These are phyloP conservation scores for Urochloa ruziziensis DNA, from an alignment of 176 grass and related monocot genomes.

Conservation along the genomic window DNA sequence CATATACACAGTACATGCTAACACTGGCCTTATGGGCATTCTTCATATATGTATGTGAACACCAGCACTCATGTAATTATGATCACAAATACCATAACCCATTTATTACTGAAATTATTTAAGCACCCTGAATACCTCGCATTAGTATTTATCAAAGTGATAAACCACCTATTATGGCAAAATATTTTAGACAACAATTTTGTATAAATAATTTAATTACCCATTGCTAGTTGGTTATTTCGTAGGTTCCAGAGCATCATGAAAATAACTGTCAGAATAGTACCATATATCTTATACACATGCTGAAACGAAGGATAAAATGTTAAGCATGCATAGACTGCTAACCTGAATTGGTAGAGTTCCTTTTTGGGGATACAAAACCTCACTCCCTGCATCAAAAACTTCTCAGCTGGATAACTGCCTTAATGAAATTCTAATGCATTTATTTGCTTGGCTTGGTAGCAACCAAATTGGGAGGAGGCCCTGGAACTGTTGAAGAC, in stretches of 20 bases:
- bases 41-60: constrained; percentile 5
- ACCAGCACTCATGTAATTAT: not conserved
- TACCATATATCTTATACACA: constrained; percentile 10
- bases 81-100: not conserved
- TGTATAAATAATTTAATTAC: not conserved
- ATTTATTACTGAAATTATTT: constrained; percentile 15
- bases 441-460: constrained; percentile 36
- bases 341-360: not conserved
- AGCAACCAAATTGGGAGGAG: constrained; percentile 78
- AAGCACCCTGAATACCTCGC: not conserved
- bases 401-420: not conserved
- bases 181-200: not conserved
- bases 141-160: constrained; percentile 10
- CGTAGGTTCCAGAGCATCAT: constrained; percentile 2
- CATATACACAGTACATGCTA: too few relatives aligned
- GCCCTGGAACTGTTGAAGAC: constrained; percentile 75
- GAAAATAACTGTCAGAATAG: not conserved
- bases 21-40: constrained; percentile 25
- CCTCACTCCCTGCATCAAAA: constrained; percentile 5
- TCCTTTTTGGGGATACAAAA: not conserved
- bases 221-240: not conserved
- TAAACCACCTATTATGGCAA: not conserved
- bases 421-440: constrained; percentile 16
- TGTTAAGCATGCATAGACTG: not conserved
- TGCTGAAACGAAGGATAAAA: constrained; percentile 19